A percentile compares a stretch with the other conserved stretches of the same genome.
These are phyloP conservation scores for Akanthomyces muscarius DNA, from an alignment of 2,329 filamentous ascomycete genomes.

Conservation along the genomic window DNA sequence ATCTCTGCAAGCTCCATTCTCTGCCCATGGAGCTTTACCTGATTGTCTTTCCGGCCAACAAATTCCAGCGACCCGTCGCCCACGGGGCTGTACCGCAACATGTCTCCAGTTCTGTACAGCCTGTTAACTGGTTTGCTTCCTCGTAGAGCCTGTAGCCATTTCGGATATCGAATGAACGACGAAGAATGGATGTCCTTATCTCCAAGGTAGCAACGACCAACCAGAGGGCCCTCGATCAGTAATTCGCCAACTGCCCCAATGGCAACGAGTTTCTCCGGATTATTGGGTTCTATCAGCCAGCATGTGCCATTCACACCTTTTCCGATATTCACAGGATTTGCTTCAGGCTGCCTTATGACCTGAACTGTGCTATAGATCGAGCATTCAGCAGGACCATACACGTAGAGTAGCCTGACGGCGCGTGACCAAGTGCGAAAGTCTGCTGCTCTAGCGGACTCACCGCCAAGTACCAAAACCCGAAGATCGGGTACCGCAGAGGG, in stretches of 20 bases:
- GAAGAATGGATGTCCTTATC: not conserved
- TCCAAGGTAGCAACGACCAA: slow-evolving; percentile 14
- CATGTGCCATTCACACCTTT: not conserved
- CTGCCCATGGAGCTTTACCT: slow-evolving; percentile 22
- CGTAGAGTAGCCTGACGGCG: not conserved
- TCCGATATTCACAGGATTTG: slow-evolving; percentile 1
- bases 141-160: not conserved
- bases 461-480: not conserved
- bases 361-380: not conserved
- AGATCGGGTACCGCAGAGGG: not conserved
- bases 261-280: slow-evolving; percentile 7
- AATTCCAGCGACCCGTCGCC: slow-evolving; percentile 20
- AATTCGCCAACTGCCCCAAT: slow-evolving; percentile 17
- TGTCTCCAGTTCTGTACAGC: slow-evolving; percentile 4
- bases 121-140: not conserved
- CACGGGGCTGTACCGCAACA: slow-evolving; percentile 18
- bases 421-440: not conserved
- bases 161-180: not conserved
- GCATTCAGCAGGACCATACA: slow-evolving; percentile 4
- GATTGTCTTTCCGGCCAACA: slow-evolving; percentile 17
- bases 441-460: not conserved
- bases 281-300: slow-evolving; percentile 16
- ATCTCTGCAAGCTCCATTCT: slow-evolving; percentile 24
- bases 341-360: not conserved
- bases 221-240: slow-evolving; percentile 7